A percentile compares a stretch with the other conserved stretches of the same genome.
phyloP scores from a whole-genome alignment of 2,329 filamentous ascomycete species.

The Fusarium nanum region DNA sequence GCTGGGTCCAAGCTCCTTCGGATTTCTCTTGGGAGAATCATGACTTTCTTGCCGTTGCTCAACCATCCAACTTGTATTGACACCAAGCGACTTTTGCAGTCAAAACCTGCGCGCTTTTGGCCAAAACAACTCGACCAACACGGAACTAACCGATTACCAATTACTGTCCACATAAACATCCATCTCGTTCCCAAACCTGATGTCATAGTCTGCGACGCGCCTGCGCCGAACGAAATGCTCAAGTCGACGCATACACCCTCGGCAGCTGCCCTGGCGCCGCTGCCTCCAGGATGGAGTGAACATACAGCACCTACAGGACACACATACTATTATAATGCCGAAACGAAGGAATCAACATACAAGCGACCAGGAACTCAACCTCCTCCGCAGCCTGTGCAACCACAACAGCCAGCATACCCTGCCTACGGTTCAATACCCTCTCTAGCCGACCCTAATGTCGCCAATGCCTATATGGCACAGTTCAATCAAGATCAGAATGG shows the following conservation, averaged over 20 bases:
- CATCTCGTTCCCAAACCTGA: not conserved
- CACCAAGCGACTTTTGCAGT: not conserved
- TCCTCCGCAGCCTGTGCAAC: conserved; percentile 32
- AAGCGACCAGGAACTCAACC: conserved; percentile 69
- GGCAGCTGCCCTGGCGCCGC: conserved; percentile 61
- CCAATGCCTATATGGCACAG: conserved; percentile 71
- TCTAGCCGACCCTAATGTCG: conserved; percentile 66
- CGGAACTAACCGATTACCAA: not conserved
- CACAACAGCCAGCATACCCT: conserved; percentile 49
- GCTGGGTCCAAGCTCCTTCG: conserved; percentile 27
- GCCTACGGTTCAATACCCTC: conserved; percentile 49
- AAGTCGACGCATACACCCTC: conserved; percentile 80
- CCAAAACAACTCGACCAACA: no score
- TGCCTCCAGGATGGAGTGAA: conserved; percentile 90
- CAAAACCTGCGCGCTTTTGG: not conserved
- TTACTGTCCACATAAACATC: not conserved
- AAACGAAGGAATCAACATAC: conserved; percentile 89
- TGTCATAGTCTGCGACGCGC: conserved; percentile 28
- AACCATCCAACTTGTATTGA: not conserved
- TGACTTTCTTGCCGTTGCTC: conserved; percentile 1
- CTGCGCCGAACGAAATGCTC: conserved; percentile 64
- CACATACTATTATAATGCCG: conserved; percentile 86
- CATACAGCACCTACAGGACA: conserved; percentile 91
- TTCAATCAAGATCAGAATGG: conserved; percentile 58
- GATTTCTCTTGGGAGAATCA: conserved; percentile 12